Percentiles rank a stretch among this genome's conserved stretches.
phyloP scores from a whole-genome alignment of 495 filamentous ascomycete genomes.

The Xylaria grammica region DNA sequence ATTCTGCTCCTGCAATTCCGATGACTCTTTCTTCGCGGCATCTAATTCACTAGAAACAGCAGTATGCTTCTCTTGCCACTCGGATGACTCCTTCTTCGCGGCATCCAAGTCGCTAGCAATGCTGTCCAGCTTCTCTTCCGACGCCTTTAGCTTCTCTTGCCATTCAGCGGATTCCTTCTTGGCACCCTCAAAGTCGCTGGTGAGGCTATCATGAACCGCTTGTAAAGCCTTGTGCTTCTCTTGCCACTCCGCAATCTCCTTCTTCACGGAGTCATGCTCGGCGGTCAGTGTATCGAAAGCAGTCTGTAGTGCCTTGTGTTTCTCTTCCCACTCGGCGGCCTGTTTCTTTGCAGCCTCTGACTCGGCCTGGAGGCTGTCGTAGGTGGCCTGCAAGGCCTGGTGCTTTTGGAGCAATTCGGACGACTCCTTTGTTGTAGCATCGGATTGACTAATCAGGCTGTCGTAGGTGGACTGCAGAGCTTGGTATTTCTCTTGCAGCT shows the following conservation, averaged over 20 bases:
- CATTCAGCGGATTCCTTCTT: conserved; percentile 13
- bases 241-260: conserved; percentile 13
- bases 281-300: conserved; percentile 2
- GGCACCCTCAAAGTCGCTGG: background rate
- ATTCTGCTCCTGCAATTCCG: conserved; percentile 13
- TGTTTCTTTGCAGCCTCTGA: conserved; percentile 13
- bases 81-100: conserved; percentile 13
- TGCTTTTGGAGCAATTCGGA: conserved; percentile 18
- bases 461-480: conserved; percentile 20
- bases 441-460: conserved; percentile 15
- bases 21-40: conserved; percentile 8
- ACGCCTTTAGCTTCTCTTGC: conserved; percentile 13
- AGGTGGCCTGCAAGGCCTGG: conserved; percentile 14
- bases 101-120: conserved; percentile 12
- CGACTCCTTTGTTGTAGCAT: conserved; percentile 15
- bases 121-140: conserved; percentile 8
- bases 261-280: conserved; percentile 18
- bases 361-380: conserved; percentile 18
- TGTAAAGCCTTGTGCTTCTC: conserved; percentile 21
- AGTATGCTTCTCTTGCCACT: conserved; percentile 19
- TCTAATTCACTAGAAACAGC: background rate
- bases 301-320: conserved; percentile 13
- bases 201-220: conserved; percentile 3
- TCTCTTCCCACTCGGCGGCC: conserved; percentile 18
- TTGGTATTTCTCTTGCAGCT: conserved; percentile 12